Percentiles rank a stretch among this genome's conserved stretches.
Conservation (phyloP, 1,284 basidiomycete genomes). For the Cutaneotrichosporon sp. region DNA sequence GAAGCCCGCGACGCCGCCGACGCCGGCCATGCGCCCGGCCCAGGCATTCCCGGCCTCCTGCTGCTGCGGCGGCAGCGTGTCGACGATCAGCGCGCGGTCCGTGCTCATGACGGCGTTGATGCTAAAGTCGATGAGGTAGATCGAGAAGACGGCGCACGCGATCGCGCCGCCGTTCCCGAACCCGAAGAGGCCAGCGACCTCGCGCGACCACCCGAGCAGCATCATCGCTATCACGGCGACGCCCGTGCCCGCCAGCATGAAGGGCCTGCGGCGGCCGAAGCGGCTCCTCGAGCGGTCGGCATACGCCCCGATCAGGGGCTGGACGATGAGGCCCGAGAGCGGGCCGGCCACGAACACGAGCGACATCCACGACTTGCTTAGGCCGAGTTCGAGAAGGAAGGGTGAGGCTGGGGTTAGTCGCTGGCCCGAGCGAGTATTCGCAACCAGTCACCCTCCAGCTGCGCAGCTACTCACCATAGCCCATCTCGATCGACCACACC, state of each 20-base stretch:
- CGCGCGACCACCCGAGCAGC: constrained; percentile 78
- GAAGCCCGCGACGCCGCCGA: constrained; percentile 81
- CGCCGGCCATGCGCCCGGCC: constrained; percentile 84
- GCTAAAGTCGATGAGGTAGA: constrained; percentile 87
- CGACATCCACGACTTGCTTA: constrained; percentile 83
- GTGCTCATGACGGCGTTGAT: constrained; percentile 71
- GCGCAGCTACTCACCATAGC: constrained; percentile 70
- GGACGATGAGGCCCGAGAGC: constrained; percentile 84
- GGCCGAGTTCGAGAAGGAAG: constrained; percentile 84
- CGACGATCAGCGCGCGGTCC: constrained; percentile 56
- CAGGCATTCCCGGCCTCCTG: constrained; percentile 92
- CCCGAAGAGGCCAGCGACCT: constrained; percentile 66
- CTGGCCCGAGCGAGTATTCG: background rate
- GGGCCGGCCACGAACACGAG: constrained; percentile 94
- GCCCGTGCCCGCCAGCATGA: constrained; percentile 72
- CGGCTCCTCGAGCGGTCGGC: constrained; percentile 85
- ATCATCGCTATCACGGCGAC: constrained; percentile 74
- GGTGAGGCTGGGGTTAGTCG: constrained; percentile 65
- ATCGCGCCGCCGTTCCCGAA: constrained; percentile 54
- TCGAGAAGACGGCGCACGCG: constrained; percentile 75
- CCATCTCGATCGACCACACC: constrained; percentile 90
- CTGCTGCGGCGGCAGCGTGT: constrained; percentile 61
- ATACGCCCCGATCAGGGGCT: constrained; percentile 82
- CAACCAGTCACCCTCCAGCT: too few relatives aligned
- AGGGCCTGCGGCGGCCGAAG: constrained; percentile 80